Evolutionary conservation across 2,329 filamentous ascomycete species (phyloP).

Genomic region (Claviceps sp.): DNA sequence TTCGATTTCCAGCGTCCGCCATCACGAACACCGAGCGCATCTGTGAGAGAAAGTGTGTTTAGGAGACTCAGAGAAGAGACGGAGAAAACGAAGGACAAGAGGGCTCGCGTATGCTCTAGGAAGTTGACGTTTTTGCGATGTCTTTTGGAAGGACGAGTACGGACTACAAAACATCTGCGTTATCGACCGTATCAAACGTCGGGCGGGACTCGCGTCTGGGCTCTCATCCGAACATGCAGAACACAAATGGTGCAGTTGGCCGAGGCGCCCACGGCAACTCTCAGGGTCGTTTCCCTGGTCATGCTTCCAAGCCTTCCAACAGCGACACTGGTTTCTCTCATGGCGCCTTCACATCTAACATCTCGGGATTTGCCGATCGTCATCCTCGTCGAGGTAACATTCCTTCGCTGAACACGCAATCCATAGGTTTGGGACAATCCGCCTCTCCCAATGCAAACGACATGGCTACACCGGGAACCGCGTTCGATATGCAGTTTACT

Average conservation of each 20-base stretch:
- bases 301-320: slow-evolving; percentile 68
- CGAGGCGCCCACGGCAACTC: slow-evolving; percentile 27
- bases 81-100: background rate
- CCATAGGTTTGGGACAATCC: slow-evolving; percentile 34
- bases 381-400: slow-evolving; percentile 77
- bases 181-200: slow-evolving; percentile 64
- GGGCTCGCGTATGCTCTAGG: background rate
- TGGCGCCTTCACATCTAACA: slow-evolving; percentile 79
- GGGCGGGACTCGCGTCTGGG: slow-evolving; percentile 77
- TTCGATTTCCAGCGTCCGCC: background rate
- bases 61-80: background rate
- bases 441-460: slow-evolving; percentile 46
- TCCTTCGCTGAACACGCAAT: slow-evolving; percentile 80
- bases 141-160: slow-evolving; percentile 39
- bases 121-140: slow-evolving; percentile 22
- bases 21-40: background rate
- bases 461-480: slow-evolving; percentile 75
- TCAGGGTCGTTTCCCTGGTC: slow-evolving; percentile 52
- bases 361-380: slow-evolving; percentile 73
- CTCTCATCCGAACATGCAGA: slow-evolving; percentile 86
- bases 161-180: slow-evolving; percentile 67
- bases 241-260: slow-evolving; percentile 53
- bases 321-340: slow-evolving; percentile 86
- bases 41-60: background rate
- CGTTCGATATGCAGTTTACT: slow-evolving; percentile 97